Conservation (phyloP, 2,329 filamentous ascomycete genomes). For the Rhynchosporium agropyri region DNA sequence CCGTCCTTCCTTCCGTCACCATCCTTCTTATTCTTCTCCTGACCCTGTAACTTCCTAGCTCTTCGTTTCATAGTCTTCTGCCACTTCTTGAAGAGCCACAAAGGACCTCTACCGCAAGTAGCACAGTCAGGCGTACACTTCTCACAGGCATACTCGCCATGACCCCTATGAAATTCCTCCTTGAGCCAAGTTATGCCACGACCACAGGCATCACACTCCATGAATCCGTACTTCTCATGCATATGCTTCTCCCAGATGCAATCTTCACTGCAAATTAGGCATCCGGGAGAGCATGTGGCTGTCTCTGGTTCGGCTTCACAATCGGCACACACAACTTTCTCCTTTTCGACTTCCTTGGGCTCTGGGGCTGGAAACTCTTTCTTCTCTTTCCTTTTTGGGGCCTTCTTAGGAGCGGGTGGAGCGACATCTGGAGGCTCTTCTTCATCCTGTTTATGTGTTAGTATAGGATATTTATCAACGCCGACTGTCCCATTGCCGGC, state of each 20-base stretch:
- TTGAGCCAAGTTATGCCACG: slow-evolving; percentile 10
- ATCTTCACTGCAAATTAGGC: slow-evolving; percentile 13
- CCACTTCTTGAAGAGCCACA: slow-evolving; percentile 17
- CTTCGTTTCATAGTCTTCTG: slow-evolving; percentile 14
- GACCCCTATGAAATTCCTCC: slow-evolving; percentile 18
- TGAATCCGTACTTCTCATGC: slow-evolving; percentile 15
- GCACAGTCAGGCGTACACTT: slow-evolving; percentile 19
- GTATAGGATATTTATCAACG: neutral
- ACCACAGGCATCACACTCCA: slow-evolving; percentile 14
- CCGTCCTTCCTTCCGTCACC: slow-evolving; percentile 1
- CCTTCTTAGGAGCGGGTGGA: neutral
- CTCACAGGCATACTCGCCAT: slow-evolving; percentile 20
- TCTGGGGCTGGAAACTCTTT: neutral
- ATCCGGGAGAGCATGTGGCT: slow-evolving; percentile 6
- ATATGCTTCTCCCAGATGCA: slow-evolving; percentile 17
- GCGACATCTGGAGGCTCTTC: neutral
- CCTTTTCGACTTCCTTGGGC: neutral
- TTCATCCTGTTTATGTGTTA: neutral
- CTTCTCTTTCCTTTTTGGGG: neutral
- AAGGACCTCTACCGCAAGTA: slow-evolving; percentile 17
- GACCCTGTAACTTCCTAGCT: slow-evolving; percentile 3
- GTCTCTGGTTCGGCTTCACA: neutral
- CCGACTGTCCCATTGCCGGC: neutral
- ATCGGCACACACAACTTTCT: slow-evolving; percentile 1
- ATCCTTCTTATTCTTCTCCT: slow-evolving; percentile 10